Evolutionary conservation across 164 flowering plant species (phyloP), one percentile per base, ranked within the genome.

Genomic region (Warburgia ugandensis): DNA sequence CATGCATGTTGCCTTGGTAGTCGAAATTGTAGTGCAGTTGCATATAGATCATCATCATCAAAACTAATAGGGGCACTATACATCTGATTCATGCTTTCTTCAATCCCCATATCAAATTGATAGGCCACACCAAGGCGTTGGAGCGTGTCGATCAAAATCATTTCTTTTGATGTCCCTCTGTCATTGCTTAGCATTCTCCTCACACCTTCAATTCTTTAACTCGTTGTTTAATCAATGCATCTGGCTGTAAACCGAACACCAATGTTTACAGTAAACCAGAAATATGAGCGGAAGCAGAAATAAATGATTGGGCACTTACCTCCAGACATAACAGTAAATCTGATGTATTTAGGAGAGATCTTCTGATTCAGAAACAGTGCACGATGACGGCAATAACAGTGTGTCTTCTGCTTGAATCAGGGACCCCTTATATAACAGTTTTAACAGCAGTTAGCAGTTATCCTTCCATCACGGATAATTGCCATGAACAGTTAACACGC

Each of bases 111-210:
- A 17, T 46, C 50, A 28, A 46, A 46, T 21, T 46, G 50, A 19
- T 46, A 46, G 33, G 30, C 33, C 23, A 46, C 30, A 14, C 50
- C 50, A 16, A 46, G 50, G 21, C 50, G 30, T 14, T 46, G 10
- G 9, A 46, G 17, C 1, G 31, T 17, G 2, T 46, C 50, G 4
- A 46, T 27, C 36, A 46, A 29, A 29, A 27, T n/a, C 22, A 28
- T 28, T 46, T 46, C 50, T 14, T 27, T 11, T 25, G 25, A 16
- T 9, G 50, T 13, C 7, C 32, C 22, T 8, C 20, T n/a, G 8
- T 32, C 32, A 12, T n/a, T 29, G 16, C 6, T n/a, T 12, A 29
- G 32, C 21, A 46, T n/a, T 21, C 20, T 19, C 32, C 12, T 46
- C 32, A 29, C 50, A 27, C 17, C 21, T 6, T 46, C 10, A 29